Evolutionary conservation across 2,329 filamentous ascomycete species (phyloP).

Genomic region (Arthrocladium fulminans): DNA sequence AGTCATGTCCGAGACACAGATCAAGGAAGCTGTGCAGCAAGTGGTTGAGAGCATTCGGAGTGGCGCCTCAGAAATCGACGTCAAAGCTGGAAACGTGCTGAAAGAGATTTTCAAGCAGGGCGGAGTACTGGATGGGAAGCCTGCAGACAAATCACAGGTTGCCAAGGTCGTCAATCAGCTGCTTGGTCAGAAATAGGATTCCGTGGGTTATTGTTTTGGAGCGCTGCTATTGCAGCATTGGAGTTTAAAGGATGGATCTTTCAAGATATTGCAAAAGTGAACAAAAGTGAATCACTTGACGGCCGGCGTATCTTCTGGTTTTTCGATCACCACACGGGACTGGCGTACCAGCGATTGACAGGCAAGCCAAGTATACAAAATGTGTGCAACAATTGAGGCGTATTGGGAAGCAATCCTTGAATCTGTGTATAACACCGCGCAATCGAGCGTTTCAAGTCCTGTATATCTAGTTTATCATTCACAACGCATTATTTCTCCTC

Average conservation of each 20-base stretch:
- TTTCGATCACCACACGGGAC: no score
- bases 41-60: slow-evolving; percentile 30
- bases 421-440: not conserved
- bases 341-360: no score
- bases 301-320: no score
- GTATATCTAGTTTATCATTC: not conserved
- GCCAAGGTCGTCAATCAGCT: slow-evolving; percentile 32
- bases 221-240: no score
- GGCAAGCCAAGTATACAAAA: no score
- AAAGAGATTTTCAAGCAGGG: slow-evolving; percentile 35
- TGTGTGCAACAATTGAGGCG: no score
- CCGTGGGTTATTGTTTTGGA: no score
- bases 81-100: slow-evolving; percentile 33
- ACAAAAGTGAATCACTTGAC: no score
- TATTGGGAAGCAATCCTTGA: not conserved
- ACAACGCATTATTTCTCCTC: not conserved
- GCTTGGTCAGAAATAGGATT: not conserved
- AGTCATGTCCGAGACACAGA: slow-evolving; percentile 34
- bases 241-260: no score
- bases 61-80: slow-evolving; percentile 20
- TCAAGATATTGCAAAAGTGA: no score
- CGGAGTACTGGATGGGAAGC: slow-evolving; percentile 37
- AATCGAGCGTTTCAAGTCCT: not conserved
- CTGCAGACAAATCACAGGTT: slow-evolving; percentile 35
- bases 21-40: slow-evolving; percentile 30